Base-by-base conservation (phyloP, 73 alveolate genomes). In the Paramecium biaurelia region DNA sequence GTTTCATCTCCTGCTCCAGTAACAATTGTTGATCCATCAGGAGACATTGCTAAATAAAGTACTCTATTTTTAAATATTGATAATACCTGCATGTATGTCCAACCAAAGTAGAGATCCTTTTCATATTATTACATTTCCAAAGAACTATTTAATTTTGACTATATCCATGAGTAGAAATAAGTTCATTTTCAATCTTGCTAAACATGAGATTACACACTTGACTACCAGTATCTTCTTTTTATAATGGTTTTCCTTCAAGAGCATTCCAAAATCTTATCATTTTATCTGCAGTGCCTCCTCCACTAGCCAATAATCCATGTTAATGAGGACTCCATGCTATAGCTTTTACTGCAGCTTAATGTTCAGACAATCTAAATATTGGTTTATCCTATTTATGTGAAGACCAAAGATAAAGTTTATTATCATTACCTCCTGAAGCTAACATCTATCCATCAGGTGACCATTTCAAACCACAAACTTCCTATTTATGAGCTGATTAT, bases 311-410 rank as follows among this genome's bases (percentile, higher is more conserved):
- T 43, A 98, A 93, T 30, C 99, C 99, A 95, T 95, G 99, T 93
- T 99, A 96, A 94, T 99, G 99, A 4, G 99, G 99, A 23, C 99
- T 96, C 99, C 99, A 99, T 2, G 99, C 99, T 6, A 99, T 96
- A n/a, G 99, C 99, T 92, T 99, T 99, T 9, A 99, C 99, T 2
- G 99, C 99, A 5, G 99, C 99, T 43, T 92, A 92, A 92, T 99
- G 99, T 85, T 95, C 95, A 26, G 93, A 70, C 90, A 97, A 96
- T 86, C 95, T 94, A 86, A 84, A 92, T 20, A 96, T 94, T 5
- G 99, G 99, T 58, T 93, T 93, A 5, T 76, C 85, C 4, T 67
- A 35, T 57, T 93, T 82, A 57, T 93, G 96, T 30, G 92, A 49
- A 85, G 96, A 95, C 99, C 99, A 99, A 2, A 99, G 94, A 68